Percentiles rank a stretch among this genome's conserved stretches.
Evolutionary conservation across 192 early-diverging fungal genomes (phyloP).

Genomic region (Backusella mclennaniae): DNA sequence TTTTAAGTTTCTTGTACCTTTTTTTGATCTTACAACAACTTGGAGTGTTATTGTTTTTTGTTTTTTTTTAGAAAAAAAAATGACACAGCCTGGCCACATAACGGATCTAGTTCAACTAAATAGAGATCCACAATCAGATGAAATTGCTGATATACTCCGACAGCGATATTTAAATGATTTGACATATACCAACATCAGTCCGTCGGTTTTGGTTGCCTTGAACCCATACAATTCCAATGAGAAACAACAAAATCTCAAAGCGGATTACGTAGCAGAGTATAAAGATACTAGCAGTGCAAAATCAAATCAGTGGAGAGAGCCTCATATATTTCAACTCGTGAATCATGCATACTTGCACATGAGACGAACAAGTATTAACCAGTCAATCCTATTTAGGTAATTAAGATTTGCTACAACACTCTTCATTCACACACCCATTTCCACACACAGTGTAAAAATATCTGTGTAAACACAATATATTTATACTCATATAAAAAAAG

Average conservation of each 20-base stretch:
- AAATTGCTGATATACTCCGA: constrained; percentile 45
- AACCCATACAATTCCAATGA: constrained; percentile 50
- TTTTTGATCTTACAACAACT: background rate
- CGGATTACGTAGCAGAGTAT: constrained; percentile 66
- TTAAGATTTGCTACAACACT: background rate
- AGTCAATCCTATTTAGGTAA: constrained; percentile 37
- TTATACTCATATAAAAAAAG: background rate
- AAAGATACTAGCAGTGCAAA: constrained; percentile 49
- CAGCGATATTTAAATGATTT: constrained; percentile 53
- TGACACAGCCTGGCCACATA: background rate
- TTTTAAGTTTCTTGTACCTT: constrained; percentile 3
- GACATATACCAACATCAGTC: constrained; percentile 59
- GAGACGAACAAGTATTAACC: constrained; percentile 67
- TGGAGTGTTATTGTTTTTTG: background rate
- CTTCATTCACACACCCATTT: background rate
- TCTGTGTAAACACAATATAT: constrained; percentile 7
- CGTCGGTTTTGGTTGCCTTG: constrained; percentile 60
- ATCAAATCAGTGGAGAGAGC: constrained; percentile 51
- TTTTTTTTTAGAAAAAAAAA: background rate
- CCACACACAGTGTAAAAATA: background rate
- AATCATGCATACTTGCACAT: constrained; percentile 80
- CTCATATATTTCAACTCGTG: constrained; percentile 77
- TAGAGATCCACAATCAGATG: constrained; percentile 16
- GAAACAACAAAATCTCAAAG: constrained; percentile 35
- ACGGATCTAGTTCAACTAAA: constrained; percentile 14